Conservation (phyloP, 371 early-diverging fungal genomes). For the Phascolomyces articulosus region DNA sequence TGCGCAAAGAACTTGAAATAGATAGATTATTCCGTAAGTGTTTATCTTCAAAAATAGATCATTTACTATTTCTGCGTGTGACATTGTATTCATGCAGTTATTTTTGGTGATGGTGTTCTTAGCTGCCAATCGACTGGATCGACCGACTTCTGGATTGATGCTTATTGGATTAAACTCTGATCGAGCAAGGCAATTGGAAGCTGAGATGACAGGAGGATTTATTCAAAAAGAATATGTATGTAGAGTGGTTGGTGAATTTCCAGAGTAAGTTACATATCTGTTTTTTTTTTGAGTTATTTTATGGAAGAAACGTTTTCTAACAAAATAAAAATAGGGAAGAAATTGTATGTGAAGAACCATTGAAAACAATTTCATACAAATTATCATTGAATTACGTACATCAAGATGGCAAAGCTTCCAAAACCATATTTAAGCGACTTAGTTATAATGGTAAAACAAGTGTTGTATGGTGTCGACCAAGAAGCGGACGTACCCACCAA, state of each 20-base stretch:
- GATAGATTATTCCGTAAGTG: constrained; percentile 72
- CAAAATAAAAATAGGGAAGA: constrained; percentile 23
- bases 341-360: constrained; percentile 78
- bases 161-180: constrained; percentile 72
- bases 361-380: constrained; percentile 80
- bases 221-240: constrained; percentile 90
- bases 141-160: constrained; percentile 91
- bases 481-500: constrained; percentile 99
- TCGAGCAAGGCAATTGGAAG: constrained; percentile 65
- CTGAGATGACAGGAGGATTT: constrained; percentile 61
- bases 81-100: neutral
- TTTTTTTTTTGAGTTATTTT: too few relatives aligned
- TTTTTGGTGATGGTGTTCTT: neutral
- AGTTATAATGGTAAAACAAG: constrained; percentile 69
- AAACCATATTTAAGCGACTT: constrained; percentile 72
- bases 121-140: constrained; percentile 90
- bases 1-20: constrained; percentile 69
- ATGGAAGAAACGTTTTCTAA: too few relatives aligned
- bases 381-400: constrained; percentile 87
- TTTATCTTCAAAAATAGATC: neutral
- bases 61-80: too few relatives aligned
- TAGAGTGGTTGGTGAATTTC: constrained; percentile 87
- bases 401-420: constrained; percentile 78
- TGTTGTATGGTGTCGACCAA: constrained; percentile 78
- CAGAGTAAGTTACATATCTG: constrained; percentile 49